These are phyloP conservation scores for Hericium coralloides DNA, from an alignment of 768 basidiomycete genomes.

Conservation along the genomic window DNA sequence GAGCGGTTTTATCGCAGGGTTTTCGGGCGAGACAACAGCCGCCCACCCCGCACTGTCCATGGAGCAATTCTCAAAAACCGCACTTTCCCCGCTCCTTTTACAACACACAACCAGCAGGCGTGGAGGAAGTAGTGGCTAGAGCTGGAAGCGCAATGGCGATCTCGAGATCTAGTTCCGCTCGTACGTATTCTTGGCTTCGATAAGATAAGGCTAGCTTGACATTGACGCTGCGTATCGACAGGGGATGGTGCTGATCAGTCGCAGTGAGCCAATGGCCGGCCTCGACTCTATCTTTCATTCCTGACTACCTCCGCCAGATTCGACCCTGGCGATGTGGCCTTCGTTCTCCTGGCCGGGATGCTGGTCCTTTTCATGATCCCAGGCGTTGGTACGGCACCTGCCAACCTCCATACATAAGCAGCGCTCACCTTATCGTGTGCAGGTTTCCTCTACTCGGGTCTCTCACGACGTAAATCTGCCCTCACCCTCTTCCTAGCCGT, in stretches of 20 bases:
- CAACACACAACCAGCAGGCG: no score
- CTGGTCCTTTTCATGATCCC: slow-evolving; percentile 77
- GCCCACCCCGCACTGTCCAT: not conserved
- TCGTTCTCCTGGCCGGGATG: slow-evolving; percentile 58
- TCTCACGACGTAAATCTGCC: slow-evolving; percentile 62
- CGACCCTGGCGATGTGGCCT: slow-evolving; percentile 63
- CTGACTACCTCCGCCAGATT: slow-evolving; percentile 33
- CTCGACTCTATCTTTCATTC: not conserved
- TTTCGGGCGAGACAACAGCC: not conserved
- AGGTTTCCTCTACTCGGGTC: slow-evolving; percentile 70
- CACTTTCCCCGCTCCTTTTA: not conserved
- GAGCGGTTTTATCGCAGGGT: not conserved
- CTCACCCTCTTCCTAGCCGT: slow-evolving; percentile 72
- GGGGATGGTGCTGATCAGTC: not conserved
- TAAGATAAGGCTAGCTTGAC: not conserved
- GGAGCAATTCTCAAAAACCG: not conserved
- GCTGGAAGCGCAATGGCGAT: no score
- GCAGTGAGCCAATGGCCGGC: not conserved
- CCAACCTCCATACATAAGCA: not conserved
- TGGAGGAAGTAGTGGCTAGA: no score
- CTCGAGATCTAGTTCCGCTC: not conserved
- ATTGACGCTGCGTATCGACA: not conserved
- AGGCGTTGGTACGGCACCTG: slow-evolving; percentile 47
- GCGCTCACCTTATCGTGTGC: slow-evolving; percentile 1
- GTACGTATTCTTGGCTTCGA: not conserved